phyloP scores from a whole-genome alignment of 2,329 filamentous ascomycete species.

The Teratosphaeria pseudoeucalypti region DNA sequence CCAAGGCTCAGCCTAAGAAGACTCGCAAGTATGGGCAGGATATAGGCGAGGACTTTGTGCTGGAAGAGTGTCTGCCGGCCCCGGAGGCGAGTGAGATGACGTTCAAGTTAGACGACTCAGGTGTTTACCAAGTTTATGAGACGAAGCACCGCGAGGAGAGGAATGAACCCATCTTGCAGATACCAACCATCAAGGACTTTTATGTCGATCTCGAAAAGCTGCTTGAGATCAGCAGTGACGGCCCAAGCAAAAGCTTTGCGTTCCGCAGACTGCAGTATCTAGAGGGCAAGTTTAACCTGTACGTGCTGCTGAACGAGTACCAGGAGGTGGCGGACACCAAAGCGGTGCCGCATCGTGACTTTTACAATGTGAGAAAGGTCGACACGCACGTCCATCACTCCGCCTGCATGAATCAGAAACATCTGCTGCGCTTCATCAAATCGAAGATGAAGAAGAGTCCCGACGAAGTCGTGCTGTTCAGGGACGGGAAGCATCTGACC shows the following conservation, averaged over 20 bases:
- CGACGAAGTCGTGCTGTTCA: constrained; percentile 82
- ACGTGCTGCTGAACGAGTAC: constrained; percentile 87
- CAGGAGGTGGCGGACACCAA: constrained; percentile 98
- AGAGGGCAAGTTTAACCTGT: constrained; percentile 94
- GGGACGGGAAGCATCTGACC: constrained; percentile 86
- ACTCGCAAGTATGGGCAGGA: constrained; percentile 79
- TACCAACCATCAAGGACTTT: constrained; percentile 90
- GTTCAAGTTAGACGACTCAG: constrained; percentile 69
- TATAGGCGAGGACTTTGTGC: constrained; percentile 84
- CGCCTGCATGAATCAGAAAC: constrained; percentile 99
- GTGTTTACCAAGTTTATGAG: constrained; percentile 89
- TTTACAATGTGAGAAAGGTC: constrained; percentile 97
- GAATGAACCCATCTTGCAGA: constrained; percentile 61
- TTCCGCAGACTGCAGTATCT: constrained; percentile 90
- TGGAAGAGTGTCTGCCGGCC: constrained; percentile 66
- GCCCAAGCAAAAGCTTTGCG: constrained; percentile 92
- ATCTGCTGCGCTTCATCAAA: constrained; percentile 95
- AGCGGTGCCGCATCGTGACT: constrained; percentile 92
- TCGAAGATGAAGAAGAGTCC: constrained; percentile 99
- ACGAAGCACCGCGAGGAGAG: constrained; percentile 51
- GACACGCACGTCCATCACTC: constrained; percentile 99
- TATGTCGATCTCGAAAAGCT: constrained; percentile 90
- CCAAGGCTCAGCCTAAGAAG: constrained; percentile 20
- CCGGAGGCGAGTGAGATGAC: constrained; percentile 60
- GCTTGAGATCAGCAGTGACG: constrained; percentile 82